phyloP scores from a whole-genome alignment of 164 flowering plant species.

The Chloranthus sessilifolius region DNA sequence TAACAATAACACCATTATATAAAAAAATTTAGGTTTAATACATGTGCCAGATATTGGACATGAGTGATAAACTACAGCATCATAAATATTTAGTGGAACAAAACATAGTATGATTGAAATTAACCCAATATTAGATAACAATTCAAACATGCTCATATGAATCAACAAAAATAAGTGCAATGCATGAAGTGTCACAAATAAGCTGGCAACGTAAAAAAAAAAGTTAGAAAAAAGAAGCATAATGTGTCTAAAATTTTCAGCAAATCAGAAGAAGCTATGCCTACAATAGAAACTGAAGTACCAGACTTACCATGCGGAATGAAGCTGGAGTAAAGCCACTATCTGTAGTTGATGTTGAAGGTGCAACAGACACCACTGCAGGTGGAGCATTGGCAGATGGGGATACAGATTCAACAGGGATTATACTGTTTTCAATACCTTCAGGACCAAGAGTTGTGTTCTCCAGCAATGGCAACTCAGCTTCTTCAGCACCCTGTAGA shows the following conservation, averaged over 20 bases:
- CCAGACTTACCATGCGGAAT: conserved; percentile 61
- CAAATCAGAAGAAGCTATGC: too few relatives aligned
- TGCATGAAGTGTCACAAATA: too few relatives aligned
- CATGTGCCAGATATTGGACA: too few relatives aligned
- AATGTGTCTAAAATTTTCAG: background rate
- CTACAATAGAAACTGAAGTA: background rate
- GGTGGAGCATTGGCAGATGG: conserved; percentile 45
- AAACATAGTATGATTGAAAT: too few relatives aligned
- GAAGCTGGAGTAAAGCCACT: conserved; percentile 61
- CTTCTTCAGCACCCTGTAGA: conserved; percentile 60
- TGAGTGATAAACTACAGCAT: too few relatives aligned
- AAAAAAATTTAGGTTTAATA: too few relatives aligned
- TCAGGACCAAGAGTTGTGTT: conserved; percentile 34
- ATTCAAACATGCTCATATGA: too few relatives aligned
- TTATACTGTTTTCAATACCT: conserved; percentile 32
- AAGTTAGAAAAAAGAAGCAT: background rate
- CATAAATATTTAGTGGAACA: too few relatives aligned
- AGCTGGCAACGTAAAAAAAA: too few relatives aligned
- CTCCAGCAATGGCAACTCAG: conserved; percentile 36
- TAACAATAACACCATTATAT: too few relatives aligned
- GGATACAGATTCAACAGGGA: conserved; percentile 35
- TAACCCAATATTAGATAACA: too few relatives aligned
- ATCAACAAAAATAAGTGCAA: too few relatives aligned
- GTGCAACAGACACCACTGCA: conserved; percentile 29
- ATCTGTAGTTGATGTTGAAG: conserved; percentile 40